Evolutionary conservation across 2,329 filamentous ascomycete genomes (phyloP), one percentile per base, ranked within the genome.

Genomic region (Clonostachys byssicola): DNA sequence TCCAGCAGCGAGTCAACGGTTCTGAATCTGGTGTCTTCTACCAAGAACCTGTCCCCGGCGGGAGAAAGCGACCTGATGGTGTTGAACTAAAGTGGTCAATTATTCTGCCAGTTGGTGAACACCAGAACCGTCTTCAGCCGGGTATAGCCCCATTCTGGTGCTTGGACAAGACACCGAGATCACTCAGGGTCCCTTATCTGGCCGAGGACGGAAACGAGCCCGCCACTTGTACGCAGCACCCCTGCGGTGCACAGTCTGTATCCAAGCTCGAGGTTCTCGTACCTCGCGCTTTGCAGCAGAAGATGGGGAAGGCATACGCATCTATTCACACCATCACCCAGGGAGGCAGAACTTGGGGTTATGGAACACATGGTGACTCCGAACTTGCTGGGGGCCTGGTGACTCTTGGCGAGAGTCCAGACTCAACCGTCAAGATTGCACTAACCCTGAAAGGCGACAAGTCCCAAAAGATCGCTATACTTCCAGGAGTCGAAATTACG

Each of bases 91-190:
- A 78, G 49, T 88, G 84, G 82, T 71, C 75, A 20, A 74, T 82
- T 20, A 20, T 20, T 20, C 18, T 20, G 5, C 18, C 18, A 20
- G 18, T 20, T 20, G 77, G 80, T 16, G 70, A 72, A 1, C 60
- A 67, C 14, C 54, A 55, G 5, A 41, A 48, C 3, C 51, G 53
- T 2, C 52, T 68, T 2, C 62, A 66, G 9, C 65, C 76, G 1
- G 81, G 83, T 0, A 64, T 65, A 13, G 57, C 83, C 12, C 85
- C 84, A 0, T 88, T 88, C 54, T 88, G 78, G 72, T 85, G 81
- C 55, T 72, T 86, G 42, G 85, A 88, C 58, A 63, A 78, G 12
- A 86, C 83, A 3, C 64, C 73, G 3, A 62, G 84, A 7, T 53
- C 64, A n/a, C 58, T 80, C 3, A 64, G 84, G 0, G 83, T 85